These are phyloP conservation scores for Phaseolus coccineus DNA, from an alignment of 331 rosid genomes.

Conservation along the genomic window DNA sequence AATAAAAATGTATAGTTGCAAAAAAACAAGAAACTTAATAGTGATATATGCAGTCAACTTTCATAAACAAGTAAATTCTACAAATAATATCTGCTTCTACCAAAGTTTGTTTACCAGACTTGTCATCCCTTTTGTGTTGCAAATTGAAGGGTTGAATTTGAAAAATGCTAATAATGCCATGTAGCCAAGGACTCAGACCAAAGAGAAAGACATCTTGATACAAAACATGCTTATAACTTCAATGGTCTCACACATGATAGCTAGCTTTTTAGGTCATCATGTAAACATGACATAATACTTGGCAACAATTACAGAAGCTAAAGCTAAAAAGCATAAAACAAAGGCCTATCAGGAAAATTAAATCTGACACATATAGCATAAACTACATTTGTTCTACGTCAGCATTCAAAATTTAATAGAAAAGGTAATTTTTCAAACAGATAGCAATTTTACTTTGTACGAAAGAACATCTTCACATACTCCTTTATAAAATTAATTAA, in stretches of 20 bases:
- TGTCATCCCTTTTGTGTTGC: background rate
- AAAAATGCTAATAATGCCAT: background rate
- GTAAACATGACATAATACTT: background rate
- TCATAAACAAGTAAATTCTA: constrained; percentile 15
- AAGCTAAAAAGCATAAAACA: background rate
- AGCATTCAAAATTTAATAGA: constrained; percentile 26
- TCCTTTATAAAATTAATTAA: constrained; percentile 6
- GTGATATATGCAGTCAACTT: constrained; percentile 34
- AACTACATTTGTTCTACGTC: constrained; percentile 14
- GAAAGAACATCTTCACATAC: constrained; percentile 13
- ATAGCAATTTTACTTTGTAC: constrained; percentile 4
- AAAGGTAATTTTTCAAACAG: constrained; percentile 7
- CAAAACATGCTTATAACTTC: background rate
- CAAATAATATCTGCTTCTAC: background rate
- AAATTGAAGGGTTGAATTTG: constrained; percentile 30
- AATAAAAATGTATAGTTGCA: background rate
- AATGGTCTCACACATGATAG: background rate
- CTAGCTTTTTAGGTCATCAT: constrained; percentile 3
- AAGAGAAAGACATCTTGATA: background rate
- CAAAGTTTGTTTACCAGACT: constrained; percentile 16
- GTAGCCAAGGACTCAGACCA: background rate
- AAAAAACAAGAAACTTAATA: background rate
- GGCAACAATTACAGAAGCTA: constrained; percentile 12
- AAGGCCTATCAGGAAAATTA: no score
- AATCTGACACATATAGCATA: background rate